Conservation (phyloP, 2,329 filamentous ascomycete species). For the Chaetomiaceae sp. region DNA sequence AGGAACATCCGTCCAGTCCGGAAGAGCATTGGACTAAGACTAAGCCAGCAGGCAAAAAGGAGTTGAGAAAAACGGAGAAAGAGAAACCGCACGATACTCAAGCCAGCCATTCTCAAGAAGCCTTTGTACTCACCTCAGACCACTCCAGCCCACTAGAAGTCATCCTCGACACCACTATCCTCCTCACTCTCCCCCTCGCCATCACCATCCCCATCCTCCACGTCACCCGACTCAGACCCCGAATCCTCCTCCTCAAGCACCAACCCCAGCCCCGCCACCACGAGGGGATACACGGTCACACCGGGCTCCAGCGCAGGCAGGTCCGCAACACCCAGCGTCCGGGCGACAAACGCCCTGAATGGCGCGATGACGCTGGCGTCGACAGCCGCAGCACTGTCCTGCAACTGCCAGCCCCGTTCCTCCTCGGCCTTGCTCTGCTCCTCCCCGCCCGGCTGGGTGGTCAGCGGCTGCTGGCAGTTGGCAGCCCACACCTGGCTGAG, state of each 20-base stretch:
- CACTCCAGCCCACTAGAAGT: no score
- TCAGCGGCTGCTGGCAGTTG: constrained; percentile 7
- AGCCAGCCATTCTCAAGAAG: no score
- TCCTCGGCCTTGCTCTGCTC: no score
- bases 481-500: constrained; percentile 9
- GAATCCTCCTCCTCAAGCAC: no score
- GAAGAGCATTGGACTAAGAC: no score
- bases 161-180: not conserved
- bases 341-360: not conserved
- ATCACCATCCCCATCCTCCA: no score
- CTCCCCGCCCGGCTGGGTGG: not conserved
- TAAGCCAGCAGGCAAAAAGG: no score
- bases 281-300: not conserved
- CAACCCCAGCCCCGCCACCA: not conserved
- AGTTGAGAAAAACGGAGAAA: no score
- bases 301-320: not conserved
- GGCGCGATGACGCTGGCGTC: not conserved
- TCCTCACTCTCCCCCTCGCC: no score
- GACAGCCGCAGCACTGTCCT: not conserved
- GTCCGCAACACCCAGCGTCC: not conserved
- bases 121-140: no score
- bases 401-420: not conserved
- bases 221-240: not conserved
- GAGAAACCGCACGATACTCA: no score
- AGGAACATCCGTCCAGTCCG: no score